These are phyloP conservation scores for Alternaria alternata DNA, from an alignment of 2,329 filamentous ascomycete genomes.

Conservation along the genomic window DNA sequence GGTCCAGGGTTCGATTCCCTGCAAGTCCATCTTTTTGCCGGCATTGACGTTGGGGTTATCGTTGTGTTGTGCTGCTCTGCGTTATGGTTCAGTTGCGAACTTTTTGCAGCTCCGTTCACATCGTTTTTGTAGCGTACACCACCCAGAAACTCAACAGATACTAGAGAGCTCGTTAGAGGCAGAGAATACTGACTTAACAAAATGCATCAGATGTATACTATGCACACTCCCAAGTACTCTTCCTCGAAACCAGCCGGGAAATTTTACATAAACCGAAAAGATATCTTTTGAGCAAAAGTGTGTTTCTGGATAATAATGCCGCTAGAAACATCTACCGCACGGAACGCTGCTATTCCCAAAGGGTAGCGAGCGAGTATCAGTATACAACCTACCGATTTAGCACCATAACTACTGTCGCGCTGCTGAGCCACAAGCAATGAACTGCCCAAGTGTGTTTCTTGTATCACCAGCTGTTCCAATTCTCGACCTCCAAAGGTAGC, in stretches of 20 bases:
- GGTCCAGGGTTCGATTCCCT: slow-evolving; percentile 21
- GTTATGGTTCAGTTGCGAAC: background rate
- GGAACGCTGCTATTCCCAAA: background rate
- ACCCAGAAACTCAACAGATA: too few species aligned
- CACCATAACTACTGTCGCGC: too few species aligned
- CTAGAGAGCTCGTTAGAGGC: background rate
- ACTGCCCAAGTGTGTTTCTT: background rate
- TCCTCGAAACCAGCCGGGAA: background rate
- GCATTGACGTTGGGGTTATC: background rate
- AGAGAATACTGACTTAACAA: background rate
- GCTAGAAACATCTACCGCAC: background rate
- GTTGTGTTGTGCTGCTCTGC: background rate
- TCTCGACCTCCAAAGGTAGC: background rate
- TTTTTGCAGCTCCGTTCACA: background rate
- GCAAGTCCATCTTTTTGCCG: slow-evolving; percentile 15
- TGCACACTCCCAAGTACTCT: background rate
- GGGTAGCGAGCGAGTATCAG: background rate
- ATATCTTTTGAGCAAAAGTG: background rate
- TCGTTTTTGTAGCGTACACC: too few species aligned
- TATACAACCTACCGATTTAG: too few species aligned
- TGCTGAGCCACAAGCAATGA: too few species aligned
- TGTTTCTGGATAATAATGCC: too few species aligned
- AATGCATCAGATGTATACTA: background rate
- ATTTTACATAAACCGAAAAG: background rate
- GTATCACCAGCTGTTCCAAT: background rate